These are phyloP conservation scores for Ustilago crameri DNA, from an alignment of 1,284 basidiomycete species.

Conservation along the genomic window DNA sequence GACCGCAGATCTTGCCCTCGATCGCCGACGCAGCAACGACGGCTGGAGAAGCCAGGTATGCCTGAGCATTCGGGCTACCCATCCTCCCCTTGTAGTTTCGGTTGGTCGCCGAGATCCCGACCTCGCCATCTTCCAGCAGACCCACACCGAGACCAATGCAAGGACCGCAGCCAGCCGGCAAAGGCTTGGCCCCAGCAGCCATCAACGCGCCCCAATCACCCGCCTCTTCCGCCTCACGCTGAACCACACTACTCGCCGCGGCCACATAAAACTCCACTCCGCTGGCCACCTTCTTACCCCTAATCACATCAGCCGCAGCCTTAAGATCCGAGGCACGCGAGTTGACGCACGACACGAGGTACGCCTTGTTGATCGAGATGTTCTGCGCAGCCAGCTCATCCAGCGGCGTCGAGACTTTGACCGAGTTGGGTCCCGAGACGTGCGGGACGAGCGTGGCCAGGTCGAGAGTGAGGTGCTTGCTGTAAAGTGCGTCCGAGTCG, in stretches of 20 bases:
- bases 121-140: constrained; percentile 90
- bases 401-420: constrained; percentile 92
- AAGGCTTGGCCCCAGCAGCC: constrained; percentile 85
- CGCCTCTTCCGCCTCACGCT: constrained; percentile 83
- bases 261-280: constrained; percentile 98
- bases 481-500: constrained; percentile 83
- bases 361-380: constrained; percentile 94
- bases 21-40: constrained; percentile 96
- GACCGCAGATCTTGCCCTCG: constrained; percentile 89
- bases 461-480: constrained; percentile 89
- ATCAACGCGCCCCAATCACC: constrained; percentile 91
- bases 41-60: constrained; percentile 94
- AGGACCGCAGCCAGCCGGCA: constrained; percentile 96
- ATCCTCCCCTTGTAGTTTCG: constrained; percentile 99
- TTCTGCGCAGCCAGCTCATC: constrained; percentile 79
- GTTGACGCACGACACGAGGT: constrained; percentile 98
- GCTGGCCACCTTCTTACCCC: constrained; percentile 81
- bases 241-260: constrained; percentile 90
- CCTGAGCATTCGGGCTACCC: constrained; percentile 93
- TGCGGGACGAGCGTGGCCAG: constrained; percentile 93
- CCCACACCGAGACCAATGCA: constrained; percentile 97
- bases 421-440: constrained; percentile 95
- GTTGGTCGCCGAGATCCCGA: constrained; percentile 97
- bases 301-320: constrained; percentile 87
- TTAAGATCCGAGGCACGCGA: constrained; percentile 94